Evolutionary conservation across 1,284 basidiomycete genomes (phyloP), one percentile per base, ranked within the genome.

Genomic region (Schizophyllum amplum): DNA sequence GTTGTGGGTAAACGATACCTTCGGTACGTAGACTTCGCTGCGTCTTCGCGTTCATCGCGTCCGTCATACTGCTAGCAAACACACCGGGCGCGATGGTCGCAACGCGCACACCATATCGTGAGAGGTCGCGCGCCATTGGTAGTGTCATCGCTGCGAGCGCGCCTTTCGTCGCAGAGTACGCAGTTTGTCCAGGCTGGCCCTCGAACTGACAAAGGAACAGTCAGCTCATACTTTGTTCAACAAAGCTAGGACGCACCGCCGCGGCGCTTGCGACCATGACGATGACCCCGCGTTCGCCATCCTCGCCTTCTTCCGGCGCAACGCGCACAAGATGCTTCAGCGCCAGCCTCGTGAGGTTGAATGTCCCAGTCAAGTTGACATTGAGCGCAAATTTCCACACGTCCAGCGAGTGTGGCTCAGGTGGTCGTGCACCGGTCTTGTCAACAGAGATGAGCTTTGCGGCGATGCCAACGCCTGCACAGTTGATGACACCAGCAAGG

Each of bases 401-500:
- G 48, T 78, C 78, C 23, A 79, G 68, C 7, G 73, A 69, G 60
- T 80, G 78, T 0, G 78, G 72, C 51, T 76, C 69, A 5, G 27
- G 27, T 6, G 27, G 27, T 6, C 27, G 27, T 33, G 27, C 27
- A 33, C 27, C 27, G 27, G 27, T 33, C 26, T 75, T 74, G 20
- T 75, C 61, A 1, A 70, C 64, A 55, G 77, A 73, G 52, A 82
- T 75, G 22, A 81, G 74, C 68, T 80, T 79, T 0, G 68, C 69
- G 4, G 70, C 72, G 46, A 62, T 63, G 5, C 62, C 80, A 1
- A 81, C 72, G 15, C 81, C 81, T 7, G 81, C 81, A 62, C 76
- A 79, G 63, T 80, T 80, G 33, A 83, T 71, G 5, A 83, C 75
- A 6, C 81, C 81, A n/a, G 79, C 77, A 6, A 83, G 65, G 20